Conservation (phyloP, 495 filamentous ascomycete species). For the Penicillium turbatum region DNA sequence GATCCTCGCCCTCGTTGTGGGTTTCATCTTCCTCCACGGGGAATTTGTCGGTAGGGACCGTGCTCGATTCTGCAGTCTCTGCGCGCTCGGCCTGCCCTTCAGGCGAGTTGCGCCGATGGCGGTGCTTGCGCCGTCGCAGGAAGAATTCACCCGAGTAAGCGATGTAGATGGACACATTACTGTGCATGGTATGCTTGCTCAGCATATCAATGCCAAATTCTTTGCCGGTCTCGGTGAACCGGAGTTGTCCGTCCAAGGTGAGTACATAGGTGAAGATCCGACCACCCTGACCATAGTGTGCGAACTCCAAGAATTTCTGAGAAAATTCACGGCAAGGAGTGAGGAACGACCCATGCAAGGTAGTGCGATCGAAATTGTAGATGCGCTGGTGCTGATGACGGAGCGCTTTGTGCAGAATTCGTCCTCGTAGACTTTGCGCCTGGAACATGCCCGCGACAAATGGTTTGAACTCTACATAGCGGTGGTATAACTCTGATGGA, state of each 20-base stretch:
- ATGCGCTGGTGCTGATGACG: constrained; percentile 85
- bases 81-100: background rate
- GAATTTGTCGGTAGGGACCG: constrained; percentile 15
- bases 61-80: background rate
- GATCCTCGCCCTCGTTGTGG: constrained; percentile 36
- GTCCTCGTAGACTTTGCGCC: constrained; percentile 66
- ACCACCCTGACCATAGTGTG: constrained; percentile 77
- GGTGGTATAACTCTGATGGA: constrained; percentile 73
- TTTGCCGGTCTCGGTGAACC: constrained; percentile 91
- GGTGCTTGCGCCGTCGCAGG: constrained; percentile 60
- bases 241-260: constrained; percentile 76
- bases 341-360: constrained; percentile 60
- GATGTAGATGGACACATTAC: constrained; percentile 82
- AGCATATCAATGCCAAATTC: constrained; percentile 91
- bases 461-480: constrained; percentile 87
- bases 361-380: constrained; percentile 78
- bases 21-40: constrained; percentile 47
- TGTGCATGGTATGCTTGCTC: constrained; percentile 94
- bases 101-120: constrained; percentile 26
- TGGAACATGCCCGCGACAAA: constrained; percentile 89
- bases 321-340: constrained; percentile 59
- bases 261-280: constrained; percentile 90
- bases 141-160: constrained; percentile 94
- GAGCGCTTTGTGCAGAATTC: constrained; percentile 74
- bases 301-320: constrained; percentile 77